Conservation (phyloP, 1,284 basidiomycete species). For the Ustilago tritici region DNA sequence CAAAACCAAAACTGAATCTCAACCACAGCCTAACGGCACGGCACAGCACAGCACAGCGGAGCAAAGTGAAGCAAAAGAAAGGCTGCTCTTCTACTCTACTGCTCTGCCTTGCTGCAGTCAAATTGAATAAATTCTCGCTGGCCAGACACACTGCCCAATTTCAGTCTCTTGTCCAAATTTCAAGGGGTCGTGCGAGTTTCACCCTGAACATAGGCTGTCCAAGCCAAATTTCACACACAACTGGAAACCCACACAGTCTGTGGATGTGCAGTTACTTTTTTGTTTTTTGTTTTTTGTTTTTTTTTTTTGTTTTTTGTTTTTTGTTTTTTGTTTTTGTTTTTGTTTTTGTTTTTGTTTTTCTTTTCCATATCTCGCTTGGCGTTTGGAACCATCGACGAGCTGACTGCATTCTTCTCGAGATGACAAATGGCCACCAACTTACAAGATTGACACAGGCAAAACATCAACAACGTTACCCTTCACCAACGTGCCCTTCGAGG, state of each 20-base stretch:
- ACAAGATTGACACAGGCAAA: no score
- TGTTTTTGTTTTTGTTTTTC: no score
- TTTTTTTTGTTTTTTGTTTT: no score
- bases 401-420: no score
- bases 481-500: no score
- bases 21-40: neutral
- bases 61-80: neutral
- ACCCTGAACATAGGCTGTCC: conserved; percentile 21
- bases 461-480: no score
- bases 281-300: no score
- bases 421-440: no score
- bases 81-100: neutral
- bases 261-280: neutral
- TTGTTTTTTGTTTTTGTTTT: no score
- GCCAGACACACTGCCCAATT: neutral
- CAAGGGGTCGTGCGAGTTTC: conserved; percentile 18
- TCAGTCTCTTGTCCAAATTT: neutral
- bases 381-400: no score
- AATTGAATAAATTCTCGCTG: neutral
- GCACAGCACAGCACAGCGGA: neutral
- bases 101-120: neutral
- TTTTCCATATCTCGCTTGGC: no score
- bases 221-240: neutral
- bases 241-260: neutral
- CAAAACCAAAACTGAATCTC: neutral